A percentile compares a stretch with the other conserved stretches of the same genome.
Evolutionary conservation across 768 basidiomycete genomes (phyloP).

Genomic region (Tylopilus intermedius): DNA sequence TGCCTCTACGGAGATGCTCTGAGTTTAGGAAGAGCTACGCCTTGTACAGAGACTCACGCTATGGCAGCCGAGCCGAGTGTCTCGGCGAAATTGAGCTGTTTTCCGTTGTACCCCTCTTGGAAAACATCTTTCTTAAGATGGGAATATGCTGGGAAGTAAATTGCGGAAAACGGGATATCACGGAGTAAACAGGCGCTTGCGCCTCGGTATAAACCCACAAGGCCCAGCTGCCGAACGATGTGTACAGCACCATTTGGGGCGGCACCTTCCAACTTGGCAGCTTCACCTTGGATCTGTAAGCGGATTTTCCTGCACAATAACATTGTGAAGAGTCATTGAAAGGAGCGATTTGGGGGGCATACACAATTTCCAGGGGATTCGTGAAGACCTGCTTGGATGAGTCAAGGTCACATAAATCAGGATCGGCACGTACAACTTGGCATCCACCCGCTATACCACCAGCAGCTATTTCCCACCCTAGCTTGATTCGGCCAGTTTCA

Average conservation of each 20-base stretch:
- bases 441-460: constrained; percentile 94
- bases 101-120: constrained; percentile 92
- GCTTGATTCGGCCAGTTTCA: constrained; percentile 88
- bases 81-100: constrained; percentile 86
- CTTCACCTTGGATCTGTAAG: constrained; percentile 92
- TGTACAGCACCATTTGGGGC: constrained; percentile 83
- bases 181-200: constrained; percentile 89
- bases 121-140: constrained; percentile 93
- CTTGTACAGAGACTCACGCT: constrained; percentile 50
- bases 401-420: constrained; percentile 9
- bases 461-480: constrained; percentile 88
- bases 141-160: constrained; percentile 84
- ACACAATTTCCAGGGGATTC: constrained; percentile 96
- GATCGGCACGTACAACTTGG: constrained; percentile 76
- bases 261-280: constrained; percentile 79
- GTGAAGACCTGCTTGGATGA: constrained; percentile 72
- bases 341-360: constrained; percentile 27
- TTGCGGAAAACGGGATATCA: constrained; percentile 96
- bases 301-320: constrained; percentile 71
- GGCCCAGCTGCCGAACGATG: constrained; percentile 87
- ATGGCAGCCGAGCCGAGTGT: constrained; percentile 78
- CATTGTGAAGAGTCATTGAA: background rate
- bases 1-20: constrained; percentile 59
- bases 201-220: constrained; percentile 90
- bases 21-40: constrained; percentile 23